These are phyloP conservation scores for Penicillium daleae DNA, from an alignment of 495 filamentous ascomycete species.

Conservation along the genomic window DNA sequence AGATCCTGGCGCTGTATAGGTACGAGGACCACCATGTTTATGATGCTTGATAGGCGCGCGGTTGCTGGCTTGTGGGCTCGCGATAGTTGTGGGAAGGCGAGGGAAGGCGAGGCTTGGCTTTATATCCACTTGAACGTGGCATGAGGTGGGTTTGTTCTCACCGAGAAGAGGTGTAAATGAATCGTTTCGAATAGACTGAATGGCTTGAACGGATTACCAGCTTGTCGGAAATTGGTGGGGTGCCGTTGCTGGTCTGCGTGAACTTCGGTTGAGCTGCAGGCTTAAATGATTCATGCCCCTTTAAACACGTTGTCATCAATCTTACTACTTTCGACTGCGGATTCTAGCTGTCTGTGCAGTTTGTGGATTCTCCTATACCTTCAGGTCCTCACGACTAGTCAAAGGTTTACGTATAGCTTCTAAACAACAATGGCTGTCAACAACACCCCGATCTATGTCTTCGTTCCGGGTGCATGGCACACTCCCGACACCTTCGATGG, in stretches of 20 bases:
- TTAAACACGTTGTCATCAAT: neutral
- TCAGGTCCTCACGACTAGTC: neutral
- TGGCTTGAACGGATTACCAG: neutral
- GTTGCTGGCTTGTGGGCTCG: neutral
- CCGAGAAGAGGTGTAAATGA: neutral
- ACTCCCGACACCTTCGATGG: constrained; percentile 5
- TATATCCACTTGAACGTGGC: neutral
- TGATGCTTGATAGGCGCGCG: neutral
- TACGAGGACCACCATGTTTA: neutral
- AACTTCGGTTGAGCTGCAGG: neutral
- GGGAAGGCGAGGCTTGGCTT: too few relatives aligned
- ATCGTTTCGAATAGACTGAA: neutral
- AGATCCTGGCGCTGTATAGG: neutral
- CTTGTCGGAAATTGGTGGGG: neutral
- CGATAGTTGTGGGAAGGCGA: neutral
- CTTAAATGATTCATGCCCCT: neutral
- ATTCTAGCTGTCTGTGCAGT: neutral
- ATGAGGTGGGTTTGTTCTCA: neutral
- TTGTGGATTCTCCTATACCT: neutral
- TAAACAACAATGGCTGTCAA: constrained; percentile 10
- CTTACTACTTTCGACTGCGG: neutral
- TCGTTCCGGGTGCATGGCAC: constrained; percentile 8
- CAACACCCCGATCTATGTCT: constrained; percentile 9
- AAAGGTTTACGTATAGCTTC: neutral
- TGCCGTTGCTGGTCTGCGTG: neutral